Conservation (phyloP, 768 basidiomycete species). For the Hericium erinaceus region DNA sequence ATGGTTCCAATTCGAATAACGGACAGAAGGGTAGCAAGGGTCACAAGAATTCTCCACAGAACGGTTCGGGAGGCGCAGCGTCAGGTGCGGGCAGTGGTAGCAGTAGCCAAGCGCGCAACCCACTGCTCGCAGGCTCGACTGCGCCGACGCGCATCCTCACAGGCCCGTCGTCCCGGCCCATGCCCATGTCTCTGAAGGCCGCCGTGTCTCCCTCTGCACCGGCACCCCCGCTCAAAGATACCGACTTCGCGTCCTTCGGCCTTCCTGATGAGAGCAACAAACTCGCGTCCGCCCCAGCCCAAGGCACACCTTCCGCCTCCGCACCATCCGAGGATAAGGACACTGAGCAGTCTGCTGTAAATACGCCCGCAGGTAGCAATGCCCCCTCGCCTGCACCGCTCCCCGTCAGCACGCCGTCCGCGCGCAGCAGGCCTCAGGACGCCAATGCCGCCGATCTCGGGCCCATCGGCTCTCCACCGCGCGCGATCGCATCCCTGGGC, state of each 20-base stretch:
- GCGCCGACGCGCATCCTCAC: slow-evolving; percentile 50
- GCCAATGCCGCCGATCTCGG: slow-evolving; percentile 51
- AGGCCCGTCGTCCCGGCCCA: slow-evolving; percentile 44
- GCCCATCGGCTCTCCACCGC: slow-evolving; percentile 76
- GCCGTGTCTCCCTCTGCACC: slow-evolving; percentile 70
- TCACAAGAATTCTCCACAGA: slow-evolving; percentile 28
- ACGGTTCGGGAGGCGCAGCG: slow-evolving; percentile 11
- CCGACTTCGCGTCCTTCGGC: slow-evolving; percentile 63
- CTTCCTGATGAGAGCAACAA: slow-evolving; percentile 52
- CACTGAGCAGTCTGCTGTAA: slow-evolving; percentile 4
- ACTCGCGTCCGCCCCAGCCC: slow-evolving; percentile 36
- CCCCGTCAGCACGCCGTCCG: slow-evolving; percentile 39
- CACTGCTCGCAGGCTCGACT: slow-evolving; percentile 49
- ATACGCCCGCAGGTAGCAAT: neutral
- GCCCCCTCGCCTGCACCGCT: slow-evolving; percentile 34
- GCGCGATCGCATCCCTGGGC: slow-evolving; percentile 27
- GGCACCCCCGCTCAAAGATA: slow-evolving; percentile 67
- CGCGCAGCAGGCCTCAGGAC: slow-evolving; percentile 39
- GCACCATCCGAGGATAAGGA: slow-evolving; percentile 4
- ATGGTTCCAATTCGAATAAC: slow-evolving; percentile 23
- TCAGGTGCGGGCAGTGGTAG: slow-evolving; percentile 5
- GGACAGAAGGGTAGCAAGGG: slow-evolving; percentile 24
- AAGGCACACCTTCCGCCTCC: slow-evolving; percentile 15
- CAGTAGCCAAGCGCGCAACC: slow-evolving; percentile 18
- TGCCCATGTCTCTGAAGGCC: slow-evolving; percentile 62